phyloP scores from a whole-genome alignment of 371 early-diverging fungal genomes.

The Apophysomyces variabilis region DNA sequence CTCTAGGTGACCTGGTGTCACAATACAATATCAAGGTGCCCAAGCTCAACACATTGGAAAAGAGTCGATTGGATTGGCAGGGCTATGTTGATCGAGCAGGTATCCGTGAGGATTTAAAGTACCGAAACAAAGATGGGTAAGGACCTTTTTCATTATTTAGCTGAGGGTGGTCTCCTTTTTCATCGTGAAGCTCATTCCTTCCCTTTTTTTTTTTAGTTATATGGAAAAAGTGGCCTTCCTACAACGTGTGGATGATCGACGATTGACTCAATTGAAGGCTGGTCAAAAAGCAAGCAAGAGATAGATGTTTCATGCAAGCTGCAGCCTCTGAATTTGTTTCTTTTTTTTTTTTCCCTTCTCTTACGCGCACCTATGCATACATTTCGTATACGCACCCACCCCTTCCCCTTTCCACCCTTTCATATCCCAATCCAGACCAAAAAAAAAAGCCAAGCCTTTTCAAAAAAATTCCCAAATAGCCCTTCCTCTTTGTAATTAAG shows the following conservation, averaged over 20 bases:
- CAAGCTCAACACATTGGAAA: constrained; percentile 74
- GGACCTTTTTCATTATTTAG: constrained; percentile 2
- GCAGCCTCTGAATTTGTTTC: neutral
- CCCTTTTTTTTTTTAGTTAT: constrained; percentile 29
- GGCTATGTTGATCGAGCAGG: constrained; percentile 69
- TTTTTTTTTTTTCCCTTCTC: neutral
- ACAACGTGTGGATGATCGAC: constrained; percentile 61
- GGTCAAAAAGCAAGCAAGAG: constrained; percentile 39
- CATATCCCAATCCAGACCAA: neutral
- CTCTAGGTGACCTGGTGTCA: constrained; percentile 56
- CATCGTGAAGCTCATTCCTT: neutral
- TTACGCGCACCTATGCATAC: neutral
- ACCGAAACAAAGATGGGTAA: constrained; percentile 72
- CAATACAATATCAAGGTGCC: constrained; percentile 69
- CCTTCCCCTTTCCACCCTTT: too few relatives aligned
- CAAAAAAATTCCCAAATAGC: too few relatives aligned
- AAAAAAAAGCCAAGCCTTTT: neutral
- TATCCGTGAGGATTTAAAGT: constrained; percentile 67
- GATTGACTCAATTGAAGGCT: constrained; percentile 46
- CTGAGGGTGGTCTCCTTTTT: neutral
- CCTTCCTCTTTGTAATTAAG: too few relatives aligned
- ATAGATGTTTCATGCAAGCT: constrained; percentile 12
- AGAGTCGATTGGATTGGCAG: constrained; percentile 75
- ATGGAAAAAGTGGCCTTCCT: constrained; percentile 69
- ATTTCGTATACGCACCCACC: neutral